phyloP scores from a whole-genome alignment of 1,284 basidiomycete species.

The Pseudozyma tsukubaensis region DNA sequence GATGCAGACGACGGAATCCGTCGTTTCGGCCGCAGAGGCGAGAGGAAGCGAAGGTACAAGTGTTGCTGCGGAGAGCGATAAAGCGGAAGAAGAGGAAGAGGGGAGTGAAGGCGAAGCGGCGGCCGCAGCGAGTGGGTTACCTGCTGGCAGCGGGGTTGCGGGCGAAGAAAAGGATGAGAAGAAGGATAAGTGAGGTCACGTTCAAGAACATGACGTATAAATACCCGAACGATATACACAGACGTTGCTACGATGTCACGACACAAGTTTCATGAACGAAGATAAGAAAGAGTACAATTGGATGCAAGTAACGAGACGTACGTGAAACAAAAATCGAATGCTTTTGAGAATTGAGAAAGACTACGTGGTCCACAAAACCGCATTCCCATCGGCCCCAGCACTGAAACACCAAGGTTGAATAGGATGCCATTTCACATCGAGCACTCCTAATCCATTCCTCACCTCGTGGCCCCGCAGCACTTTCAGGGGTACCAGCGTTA shows the following conservation, averaged over 20 bases:
- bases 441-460: conserved; percentile 86
- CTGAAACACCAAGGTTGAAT: conserved; percentile 93
- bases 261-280: background rate
- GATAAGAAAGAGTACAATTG: background rate
- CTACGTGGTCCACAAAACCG: conserved; percentile 78
- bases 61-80: background rate
- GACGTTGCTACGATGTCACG: no score
- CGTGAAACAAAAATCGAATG: background rate
- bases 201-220: background rate
- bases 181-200: conserved; percentile 14
- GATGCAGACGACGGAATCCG: conserved; percentile 25
- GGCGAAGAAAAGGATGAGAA: conserved; percentile 8
- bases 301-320: background rate
- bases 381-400: conserved; percentile 90
- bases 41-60: background rate
- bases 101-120: conserved; percentile 16
- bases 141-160: background rate
- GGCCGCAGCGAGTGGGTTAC: conserved; percentile 26
- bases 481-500: conserved; percentile 95
- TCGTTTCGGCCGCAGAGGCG: conserved; percentile 6
- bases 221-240: background rate
- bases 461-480: conserved; percentile 90
- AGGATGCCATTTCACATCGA: conserved; percentile 88
- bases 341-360: background rate
- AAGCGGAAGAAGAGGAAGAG: conserved; percentile 6